Evolutionary conservation across 345 rosid species (phyloP).

Genomic region (Lumnitzera racemosa): DNA sequence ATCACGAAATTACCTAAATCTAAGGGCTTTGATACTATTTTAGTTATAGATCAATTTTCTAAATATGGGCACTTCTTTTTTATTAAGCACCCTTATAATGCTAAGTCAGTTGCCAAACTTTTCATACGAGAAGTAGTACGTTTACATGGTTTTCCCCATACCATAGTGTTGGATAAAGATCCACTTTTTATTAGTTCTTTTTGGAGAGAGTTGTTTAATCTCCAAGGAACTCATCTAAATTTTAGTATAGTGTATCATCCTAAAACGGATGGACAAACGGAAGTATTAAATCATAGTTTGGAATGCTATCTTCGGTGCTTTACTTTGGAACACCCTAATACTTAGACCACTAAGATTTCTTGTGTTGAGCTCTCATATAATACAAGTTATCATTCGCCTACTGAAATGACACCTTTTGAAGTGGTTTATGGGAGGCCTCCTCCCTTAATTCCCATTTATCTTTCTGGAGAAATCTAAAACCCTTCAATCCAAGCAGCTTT

Average conservation of each 20-base stretch:
- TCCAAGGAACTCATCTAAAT: neutral
- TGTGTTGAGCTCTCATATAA: too few species aligned
- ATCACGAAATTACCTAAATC: neutral
- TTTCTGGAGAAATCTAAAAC: too few species aligned
- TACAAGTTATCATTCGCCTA: too few species aligned
- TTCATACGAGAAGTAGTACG: neutral
- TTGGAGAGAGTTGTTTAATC: neutral
- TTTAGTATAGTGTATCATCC: neutral
- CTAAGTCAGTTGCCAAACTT: neutral
- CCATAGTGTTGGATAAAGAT: neutral
- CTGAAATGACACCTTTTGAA: too few species aligned
- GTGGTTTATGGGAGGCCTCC: too few species aligned
- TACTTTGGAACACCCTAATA: neutral
- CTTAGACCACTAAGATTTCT: neutral
- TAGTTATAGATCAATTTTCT: neutral
- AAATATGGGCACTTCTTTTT: neutral
- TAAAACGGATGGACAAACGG: neutral
- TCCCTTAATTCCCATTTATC: too few species aligned
- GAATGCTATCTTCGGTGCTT: neutral
- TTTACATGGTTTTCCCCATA: neutral
- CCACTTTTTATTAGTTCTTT: neutral
- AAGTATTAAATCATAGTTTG: neutral
- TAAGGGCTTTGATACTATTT: neutral
- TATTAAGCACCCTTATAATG: neutral
- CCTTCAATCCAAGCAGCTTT: fast-evolving